Conservation (phyloP, 78 protist species). For the Dictyostelium firmibasis region DNA sequence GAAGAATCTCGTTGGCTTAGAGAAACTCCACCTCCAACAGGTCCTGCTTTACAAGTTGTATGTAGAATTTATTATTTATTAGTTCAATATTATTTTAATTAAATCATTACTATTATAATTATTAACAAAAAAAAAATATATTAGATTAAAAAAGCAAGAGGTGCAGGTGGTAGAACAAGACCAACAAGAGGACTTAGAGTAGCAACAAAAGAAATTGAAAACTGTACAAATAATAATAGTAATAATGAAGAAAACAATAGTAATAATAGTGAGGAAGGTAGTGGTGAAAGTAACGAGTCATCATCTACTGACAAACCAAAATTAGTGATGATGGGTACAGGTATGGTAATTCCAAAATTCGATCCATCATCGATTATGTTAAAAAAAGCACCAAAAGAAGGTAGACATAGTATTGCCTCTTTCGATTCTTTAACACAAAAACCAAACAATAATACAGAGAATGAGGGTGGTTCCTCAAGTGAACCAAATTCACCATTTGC, state of each 20-base stretch:
- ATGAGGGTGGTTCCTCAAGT: neutral
- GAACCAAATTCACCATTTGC: neutral
- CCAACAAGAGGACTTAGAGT: slow-evolving; percentile 70
- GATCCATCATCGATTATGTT: slow-evolving; percentile 58
- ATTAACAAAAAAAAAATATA: neutral
- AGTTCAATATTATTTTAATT: too few species aligned
- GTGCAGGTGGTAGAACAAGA: slow-evolving; percentile 52
- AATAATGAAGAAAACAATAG: neutral
- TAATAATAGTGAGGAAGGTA: neutral
- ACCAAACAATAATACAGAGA: neutral
- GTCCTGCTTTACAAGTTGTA: slow-evolving; percentile 31
- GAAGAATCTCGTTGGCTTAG: slow-evolving; percentile 60
- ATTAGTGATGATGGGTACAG: slow-evolving; percentile 32
- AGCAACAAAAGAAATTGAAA: slow-evolving; percentile 25
- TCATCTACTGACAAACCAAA: neutral
- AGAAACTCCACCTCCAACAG: slow-evolving; percentile 50
- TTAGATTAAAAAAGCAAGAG: slow-evolving; percentile 62
- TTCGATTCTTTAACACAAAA: neutral
- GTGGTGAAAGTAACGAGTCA: neutral
- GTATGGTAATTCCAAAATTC: slow-evolving; percentile 59
- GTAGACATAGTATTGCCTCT: slow-evolving; percentile 26
- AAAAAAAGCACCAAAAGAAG: slow-evolving; percentile 41
- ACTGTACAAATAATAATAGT: neutral
- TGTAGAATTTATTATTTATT: neutral
- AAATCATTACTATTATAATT: neutral